These are phyloP conservation scores for Leccinum variicolor DNA, from an alignment of 768 basidiomycete genomes.

Conservation along the genomic window DNA sequence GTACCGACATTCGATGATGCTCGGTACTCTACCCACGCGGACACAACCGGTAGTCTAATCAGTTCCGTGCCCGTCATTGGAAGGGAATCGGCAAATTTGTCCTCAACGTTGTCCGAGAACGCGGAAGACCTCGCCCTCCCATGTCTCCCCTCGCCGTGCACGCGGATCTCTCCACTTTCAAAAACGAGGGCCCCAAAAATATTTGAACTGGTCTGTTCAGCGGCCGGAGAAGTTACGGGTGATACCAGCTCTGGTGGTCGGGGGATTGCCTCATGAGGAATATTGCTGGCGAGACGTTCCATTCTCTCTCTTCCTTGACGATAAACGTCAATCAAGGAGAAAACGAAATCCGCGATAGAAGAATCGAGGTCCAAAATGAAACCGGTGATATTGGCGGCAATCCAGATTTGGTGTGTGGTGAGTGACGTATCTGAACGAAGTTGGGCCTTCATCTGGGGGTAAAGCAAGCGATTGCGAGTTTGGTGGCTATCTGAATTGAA, in stretches of 20 bases:
- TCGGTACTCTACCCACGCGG: conserved; percentile 82
- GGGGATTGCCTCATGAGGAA: conserved; percentile 36
- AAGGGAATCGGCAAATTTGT: conserved; percentile 53
- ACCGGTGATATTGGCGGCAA: conserved; percentile 73
- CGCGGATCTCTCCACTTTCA: conserved; percentile 77
- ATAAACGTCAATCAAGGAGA: conserved; percentile 84
- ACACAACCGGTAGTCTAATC: conserved; percentile 72
- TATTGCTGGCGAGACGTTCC: conserved; percentile 55
- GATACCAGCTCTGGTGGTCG: conserved; percentile 6
- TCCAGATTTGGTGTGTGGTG: conserved; percentile 51
- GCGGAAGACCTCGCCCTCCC: conserved; percentile 35
- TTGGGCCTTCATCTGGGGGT: conserved; percentile 79
- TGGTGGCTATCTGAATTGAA: conserved; percentile 68
- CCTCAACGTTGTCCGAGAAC: conserved; percentile 46
- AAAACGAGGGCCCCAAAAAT: conserved; percentile 70
- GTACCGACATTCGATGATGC: conserved; percentile 44
- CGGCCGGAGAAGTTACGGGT: conserved; percentile 1
- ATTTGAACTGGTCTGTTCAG: conserved; percentile 48
- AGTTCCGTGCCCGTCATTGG: conserved; percentile 49
- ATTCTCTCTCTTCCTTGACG: conserved; percentile 77
- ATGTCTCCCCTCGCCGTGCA: conserved; percentile 53
- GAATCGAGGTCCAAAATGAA: conserved; percentile 85
- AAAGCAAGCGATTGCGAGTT: conserved; percentile 68
- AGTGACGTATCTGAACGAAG: conserved; percentile 53
- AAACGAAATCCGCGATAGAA: conserved; percentile 71